phyloP scores from a whole-genome alignment of 164 flowering plant species.

The Vitis riparia region DNA sequence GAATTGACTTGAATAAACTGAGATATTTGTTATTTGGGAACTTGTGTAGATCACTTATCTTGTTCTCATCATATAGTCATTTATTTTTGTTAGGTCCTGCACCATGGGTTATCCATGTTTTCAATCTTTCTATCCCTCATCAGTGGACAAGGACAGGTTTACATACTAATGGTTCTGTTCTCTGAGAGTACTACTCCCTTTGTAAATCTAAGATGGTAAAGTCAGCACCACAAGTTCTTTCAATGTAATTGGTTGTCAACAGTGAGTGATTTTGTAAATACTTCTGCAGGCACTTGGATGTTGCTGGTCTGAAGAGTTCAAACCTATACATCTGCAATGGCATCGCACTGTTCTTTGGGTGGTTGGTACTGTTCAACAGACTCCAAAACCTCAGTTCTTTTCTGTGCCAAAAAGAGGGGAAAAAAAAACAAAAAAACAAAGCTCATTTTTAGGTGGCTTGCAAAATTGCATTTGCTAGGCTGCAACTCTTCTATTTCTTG shows the following conservation, averaged over 20 bases:
- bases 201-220: slow-evolving; percentile 79
- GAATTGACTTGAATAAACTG: neutral
- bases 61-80: slow-evolving; percentile 3
- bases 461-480: neutral
- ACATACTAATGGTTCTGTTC: slow-evolving; percentile 75
- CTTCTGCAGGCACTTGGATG: slow-evolving; percentile 68
- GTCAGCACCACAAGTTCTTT: neutral
- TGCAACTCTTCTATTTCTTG: neutral
- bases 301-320: slow-evolving; percentile 66
- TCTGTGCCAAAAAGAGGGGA: neutral
- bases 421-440: no score
- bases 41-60: neutral
- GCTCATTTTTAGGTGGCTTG: neutral
- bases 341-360: slow-evolving; percentile 66
- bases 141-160: slow-evolving; percentile 66
- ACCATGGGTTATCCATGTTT: slow-evolving; percentile 72
- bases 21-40: neutral
- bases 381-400: slow-evolving; percentile 1
- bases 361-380: slow-evolving; percentile 47
- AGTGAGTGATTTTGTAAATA: neutral
- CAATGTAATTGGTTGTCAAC: slow-evolving; percentile 4
- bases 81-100: slow-evolving; percentile 47
- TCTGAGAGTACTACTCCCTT: slow-evolving; percentile 80
- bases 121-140: slow-evolving; percentile 55
- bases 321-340: slow-evolving; percentile 64